These are phyloP conservation scores for Arthrobotrys megalospora DNA, from an alignment of 2,329 filamentous ascomycete genomes.

Conservation along the genomic window DNA sequence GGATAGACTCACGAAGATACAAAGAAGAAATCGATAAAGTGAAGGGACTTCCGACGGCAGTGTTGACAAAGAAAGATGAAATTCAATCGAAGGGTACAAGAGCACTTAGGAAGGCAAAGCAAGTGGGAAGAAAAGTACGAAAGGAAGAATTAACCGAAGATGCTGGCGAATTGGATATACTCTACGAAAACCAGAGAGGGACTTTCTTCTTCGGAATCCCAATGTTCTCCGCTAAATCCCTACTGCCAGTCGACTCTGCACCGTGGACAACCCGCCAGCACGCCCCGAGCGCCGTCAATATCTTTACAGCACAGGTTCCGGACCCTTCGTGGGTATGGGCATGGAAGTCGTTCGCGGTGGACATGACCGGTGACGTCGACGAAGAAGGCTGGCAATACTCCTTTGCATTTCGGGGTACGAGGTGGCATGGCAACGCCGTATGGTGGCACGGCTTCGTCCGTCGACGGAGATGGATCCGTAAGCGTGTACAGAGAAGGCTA, in stretches of 20 bases:
- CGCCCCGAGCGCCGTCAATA: conserved; percentile 76
- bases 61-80: conserved; percentile 54
- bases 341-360: conserved; percentile 80
- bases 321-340: conserved; percentile 96
- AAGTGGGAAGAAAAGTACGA: conserved; percentile 47
- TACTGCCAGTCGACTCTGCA: conserved; percentile 87
- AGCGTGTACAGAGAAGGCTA: conserved; percentile 77
- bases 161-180: conserved; percentile 78
- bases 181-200: conserved; percentile 96
- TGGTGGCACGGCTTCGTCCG: conserved; percentile 98
- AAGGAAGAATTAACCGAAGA: conserved; percentile 60
- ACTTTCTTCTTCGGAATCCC: conserved; percentile 89
- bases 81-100: conserved; percentile 46
- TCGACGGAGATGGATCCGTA: conserved; percentile 87
- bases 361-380: conserved; percentile 86
- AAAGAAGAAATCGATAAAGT: conserved; percentile 39
- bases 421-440: conserved; percentile 88
- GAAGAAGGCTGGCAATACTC: conserved; percentile 97
- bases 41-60: conserved; percentile 39
- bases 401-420: conserved; percentile 82
- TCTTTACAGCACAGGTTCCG: conserved; percentile 89
- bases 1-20: conserved; percentile 40
- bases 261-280: conserved; percentile 83
- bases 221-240: conserved; percentile 87
- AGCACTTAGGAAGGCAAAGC: conserved; percentile 39